These are phyloP conservation scores for Dalbergia cultrata DNA, from an alignment of 306 rosid genomes.

Conservation along the genomic window DNA sequence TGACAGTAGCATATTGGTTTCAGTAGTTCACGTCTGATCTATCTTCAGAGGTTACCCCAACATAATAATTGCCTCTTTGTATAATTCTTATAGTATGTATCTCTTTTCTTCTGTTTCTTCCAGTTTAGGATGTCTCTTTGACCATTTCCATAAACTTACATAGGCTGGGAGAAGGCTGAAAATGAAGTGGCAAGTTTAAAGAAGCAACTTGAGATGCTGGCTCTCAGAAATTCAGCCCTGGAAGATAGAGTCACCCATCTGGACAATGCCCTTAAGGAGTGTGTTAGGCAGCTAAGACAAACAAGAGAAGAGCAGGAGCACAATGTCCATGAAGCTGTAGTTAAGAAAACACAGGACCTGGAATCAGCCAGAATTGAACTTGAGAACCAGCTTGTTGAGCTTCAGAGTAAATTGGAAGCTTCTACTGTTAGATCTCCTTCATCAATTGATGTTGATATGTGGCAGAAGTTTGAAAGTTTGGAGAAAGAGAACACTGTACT, in stretches of 20 bases:
- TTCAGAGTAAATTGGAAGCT: conserved; percentile 56
- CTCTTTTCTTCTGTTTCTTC: not conserved
- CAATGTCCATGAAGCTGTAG: conserved; percentile 61
- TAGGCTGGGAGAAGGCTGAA: conserved; percentile 94
- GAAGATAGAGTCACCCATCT: conserved; percentile 77
- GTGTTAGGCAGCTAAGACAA: conserved; percentile 83
- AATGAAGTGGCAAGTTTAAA: conserved; percentile 65
- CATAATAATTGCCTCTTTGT: not conserved
- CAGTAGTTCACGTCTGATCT: not conserved
- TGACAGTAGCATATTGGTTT: not conserved
- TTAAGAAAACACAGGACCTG: conserved; percentile 64
- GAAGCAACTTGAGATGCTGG: conserved; percentile 69
- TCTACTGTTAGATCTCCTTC: conserved; percentile 50
- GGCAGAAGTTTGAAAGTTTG: conserved; percentile 60
- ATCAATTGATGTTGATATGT: conserved; percentile 55
- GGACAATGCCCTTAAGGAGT: conserved; percentile 87
- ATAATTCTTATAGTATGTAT: not conserved
- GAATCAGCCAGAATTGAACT: conserved; percentile 68
- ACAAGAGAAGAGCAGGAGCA: conserved; percentile 77
- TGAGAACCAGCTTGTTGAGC: conserved; percentile 67
- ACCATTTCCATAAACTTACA: conserved; percentile 16
- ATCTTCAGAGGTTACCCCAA: not conserved
- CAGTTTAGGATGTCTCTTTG: conserved; percentile 5
- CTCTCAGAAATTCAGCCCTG: conserved; percentile 60
- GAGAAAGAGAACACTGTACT: conserved; percentile 71